Base-by-base conservation (phyloP, 2,329 filamentous ascomycete genomes). In the Pestalotiopsis sp. region DNA sequence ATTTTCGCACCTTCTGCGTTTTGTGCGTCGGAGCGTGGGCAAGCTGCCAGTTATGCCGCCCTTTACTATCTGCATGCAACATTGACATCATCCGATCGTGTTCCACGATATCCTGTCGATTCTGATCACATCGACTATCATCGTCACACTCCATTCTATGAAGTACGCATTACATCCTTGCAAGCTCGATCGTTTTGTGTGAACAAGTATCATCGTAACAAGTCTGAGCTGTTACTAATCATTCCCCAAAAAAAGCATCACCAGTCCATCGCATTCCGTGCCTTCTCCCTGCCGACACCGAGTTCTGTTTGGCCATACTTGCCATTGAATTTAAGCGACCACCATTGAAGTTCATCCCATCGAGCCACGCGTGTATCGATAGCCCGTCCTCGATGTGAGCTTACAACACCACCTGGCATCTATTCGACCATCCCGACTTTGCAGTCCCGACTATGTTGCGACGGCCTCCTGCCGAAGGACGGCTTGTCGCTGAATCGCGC, bases 381-480 rank as follows among this genome's bases (percentile, higher is more conserved):
- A 13, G 4, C 20, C 38, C 52, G 57, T 58, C 39, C 38, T 67
- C 66, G n/a, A 67, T 67, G 66, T 67, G 58, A 67, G 25, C 57
- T 25, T 39, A 62, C 25, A n/a, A 31, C 14, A 56, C 25, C 23
- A 14, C 60, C 38, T 57, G 20, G 20, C 49, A 20, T 62, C 38
- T 17, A 31, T 20, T 61, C 20, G 20, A 11, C 31, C 41, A 60
- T 41, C 61, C 14, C 41, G 62, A 64, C 71, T 71, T 74, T 78
- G 75, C 69, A 67, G 74, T 70, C 70, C 72, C 70, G 82, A 85
- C 75, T 71, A 89, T 88, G 86, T 80, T 85, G 82, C 87, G 85
- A 85, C 85, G 85, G 84, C 85, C 86, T 82, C 83, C 85, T 80
- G 83, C 83, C 80, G 83, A 85, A 80, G 82, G 82, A 80, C 81